Evolutionary conservation across 768 basidiomycete species (phyloP).

Genomic region (Boletus speciosus): DNA sequence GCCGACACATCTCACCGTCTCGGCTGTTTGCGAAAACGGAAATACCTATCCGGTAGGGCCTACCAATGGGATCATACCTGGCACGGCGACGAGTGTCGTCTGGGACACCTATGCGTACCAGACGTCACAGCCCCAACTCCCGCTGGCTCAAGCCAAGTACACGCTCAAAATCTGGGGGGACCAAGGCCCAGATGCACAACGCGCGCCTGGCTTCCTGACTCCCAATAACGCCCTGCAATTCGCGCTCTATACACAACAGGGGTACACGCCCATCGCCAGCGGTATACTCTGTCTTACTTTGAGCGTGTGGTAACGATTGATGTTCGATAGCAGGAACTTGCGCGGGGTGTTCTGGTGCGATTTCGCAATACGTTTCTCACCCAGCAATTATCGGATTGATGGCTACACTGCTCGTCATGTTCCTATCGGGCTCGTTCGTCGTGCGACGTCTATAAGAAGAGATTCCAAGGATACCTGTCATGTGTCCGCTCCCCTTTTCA

Average conservation of each 20-base stretch:
- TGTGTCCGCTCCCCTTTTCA: not conserved
- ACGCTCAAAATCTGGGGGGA: constrained; percentile 57
- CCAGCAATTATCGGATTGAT: constrained; percentile 16
- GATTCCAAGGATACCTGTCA: not conserved
- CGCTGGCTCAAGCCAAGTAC: constrained; percentile 57
- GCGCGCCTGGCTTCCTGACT: constrained; percentile 47
- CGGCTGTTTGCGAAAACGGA: constrained; percentile 59
- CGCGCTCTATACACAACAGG: constrained; percentile 53
- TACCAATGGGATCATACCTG: constrained; percentile 48
- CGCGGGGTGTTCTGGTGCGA: constrained; percentile 20
- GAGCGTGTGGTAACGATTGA: not conserved
- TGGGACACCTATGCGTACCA: constrained; percentile 64
- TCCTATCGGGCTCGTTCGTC: constrained; percentile 13
- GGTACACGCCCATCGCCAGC: constrained; percentile 47
- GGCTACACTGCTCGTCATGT: constrained; percentile 18
- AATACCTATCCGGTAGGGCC: constrained; percentile 66
- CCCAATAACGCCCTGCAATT: constrained; percentile 52
- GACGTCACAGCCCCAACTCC: constrained; percentile 40
- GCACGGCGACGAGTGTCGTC: constrained; percentile 45
- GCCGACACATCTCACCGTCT: constrained; percentile 57
- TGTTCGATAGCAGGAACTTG: constrained; percentile 12
- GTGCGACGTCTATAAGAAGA: constrained; percentile 4
- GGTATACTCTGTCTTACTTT: constrained; percentile 12
- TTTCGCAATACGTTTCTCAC: constrained; percentile 9
- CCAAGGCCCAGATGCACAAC: constrained; percentile 46